Evolutionary conservation across 805 yeast genomes (phyloP), one percentile per base, ranked within the genome.

Genomic region (Metschnikowia lochheadii): DNA sequence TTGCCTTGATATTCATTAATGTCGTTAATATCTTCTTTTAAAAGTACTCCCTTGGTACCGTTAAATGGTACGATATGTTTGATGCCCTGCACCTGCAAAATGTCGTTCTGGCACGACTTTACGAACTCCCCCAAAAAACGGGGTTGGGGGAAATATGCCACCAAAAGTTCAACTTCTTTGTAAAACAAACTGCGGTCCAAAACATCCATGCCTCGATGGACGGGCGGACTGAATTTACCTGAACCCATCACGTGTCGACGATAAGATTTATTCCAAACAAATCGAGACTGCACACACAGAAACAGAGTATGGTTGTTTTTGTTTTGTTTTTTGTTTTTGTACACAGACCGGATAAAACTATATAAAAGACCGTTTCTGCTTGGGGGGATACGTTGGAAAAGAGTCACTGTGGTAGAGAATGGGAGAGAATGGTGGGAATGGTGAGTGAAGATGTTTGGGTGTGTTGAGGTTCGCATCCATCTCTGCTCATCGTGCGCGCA

Each of bases 61-160:
- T 64, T 67, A 26, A 62, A 54, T 20, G 61, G 67, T 49, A 85
- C 82, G 5, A 91, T 82, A 53, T 85, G 87, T 18, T 89, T 82
- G 6, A 88, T 71, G 5, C 87, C 79, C 14, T 88, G 87, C n/a
- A 87, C 60, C 54, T 80, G 79, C 29, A 92, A 68, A n/a, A 89
- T 72, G 56, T 85, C 94, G 8, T 67, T 61, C 46, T 78, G 76
- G 62, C 80, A 78, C 3, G 66, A 58, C 60, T 83, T 85, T n/a
- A 83, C 78, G 63, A 90, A 84, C 2, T 60, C 60, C 5, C 88
- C 83, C 31, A 89, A 73, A 50, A 56, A 70, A 61, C 53, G 78
- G 1, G 92, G 88, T 49, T 90, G 83, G 4, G 84, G 82, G 59
- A 92, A 81, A 46, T 73, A 68, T 0, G 91, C 89, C 26, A 83